Conservation (phyloP, 1,284 basidiomycete species). For the Trametes pubescens region DNA sequence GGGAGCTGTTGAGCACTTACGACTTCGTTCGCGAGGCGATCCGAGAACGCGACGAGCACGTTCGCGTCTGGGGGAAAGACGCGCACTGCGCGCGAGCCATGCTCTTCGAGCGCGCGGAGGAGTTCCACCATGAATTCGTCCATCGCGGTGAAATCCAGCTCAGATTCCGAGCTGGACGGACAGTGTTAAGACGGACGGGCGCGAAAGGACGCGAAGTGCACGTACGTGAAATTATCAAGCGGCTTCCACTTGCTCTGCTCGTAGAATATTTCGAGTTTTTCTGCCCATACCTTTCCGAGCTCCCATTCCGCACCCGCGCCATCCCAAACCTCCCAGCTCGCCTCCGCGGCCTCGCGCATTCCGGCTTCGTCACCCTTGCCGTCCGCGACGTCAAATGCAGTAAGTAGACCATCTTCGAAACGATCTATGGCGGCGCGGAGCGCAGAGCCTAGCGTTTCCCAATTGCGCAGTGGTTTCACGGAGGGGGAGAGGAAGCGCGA, state of each 20-base stretch:
- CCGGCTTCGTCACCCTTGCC: constrained; percentile 69
- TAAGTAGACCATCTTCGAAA: constrained; percentile 85
- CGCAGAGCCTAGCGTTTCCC: constrained; percentile 64
- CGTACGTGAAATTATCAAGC: constrained; percentile 85
- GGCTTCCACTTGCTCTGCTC: constrained; percentile 83
- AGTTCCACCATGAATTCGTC: constrained; percentile 86
- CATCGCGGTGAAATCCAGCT: constrained; percentile 91
- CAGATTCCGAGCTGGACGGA: constrained; percentile 49
- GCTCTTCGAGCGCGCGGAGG: constrained; percentile 69
- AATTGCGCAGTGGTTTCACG: constrained; percentile 74
- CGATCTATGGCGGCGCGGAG: constrained; percentile 85
- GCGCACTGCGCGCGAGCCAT: constrained; percentile 82
- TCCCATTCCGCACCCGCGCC: constrained; percentile 76
- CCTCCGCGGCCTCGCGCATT: constrained; percentile 83
- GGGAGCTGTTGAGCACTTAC: constrained; percentile 50
- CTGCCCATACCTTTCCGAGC: constrained; percentile 91
- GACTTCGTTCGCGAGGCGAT: constrained; percentile 80
- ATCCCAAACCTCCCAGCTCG: constrained; percentile 83
- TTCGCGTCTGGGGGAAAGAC: constrained; percentile 86
- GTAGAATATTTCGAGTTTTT: constrained; percentile 95
- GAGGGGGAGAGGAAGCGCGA: constrained; percentile 73
- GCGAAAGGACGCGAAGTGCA: constrained; percentile 27
- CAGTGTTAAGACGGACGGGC: constrained; percentile 8
- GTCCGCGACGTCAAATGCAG: constrained; percentile 87
- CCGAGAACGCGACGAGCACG: constrained; percentile 80